Percentiles rank a stretch among this genome's conserved stretches.
phyloP scores from a whole-genome alignment of 495 filamentous ascomycete species.

The Hypoxylon trugodes region DNA sequence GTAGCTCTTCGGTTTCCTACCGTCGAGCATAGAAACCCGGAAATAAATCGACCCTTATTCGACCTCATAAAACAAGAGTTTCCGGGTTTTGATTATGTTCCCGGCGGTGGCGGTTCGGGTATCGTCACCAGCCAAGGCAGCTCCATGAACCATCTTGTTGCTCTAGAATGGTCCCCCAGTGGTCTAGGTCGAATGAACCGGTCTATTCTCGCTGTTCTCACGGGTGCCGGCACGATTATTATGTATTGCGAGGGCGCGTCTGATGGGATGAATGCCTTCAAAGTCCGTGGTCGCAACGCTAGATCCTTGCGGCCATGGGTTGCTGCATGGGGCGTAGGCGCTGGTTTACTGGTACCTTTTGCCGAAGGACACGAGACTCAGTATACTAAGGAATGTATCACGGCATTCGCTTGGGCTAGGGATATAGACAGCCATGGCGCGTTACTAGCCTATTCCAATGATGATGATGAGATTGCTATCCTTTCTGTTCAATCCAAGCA shows the following conservation, averaged over 20 bases:
- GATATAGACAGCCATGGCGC: constrained; percentile 49
- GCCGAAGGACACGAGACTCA: constrained; percentile 26
- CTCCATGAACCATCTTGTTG: constrained; percentile 57
- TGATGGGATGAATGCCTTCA: constrained; percentile 21
- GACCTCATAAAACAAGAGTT: constrained; percentile 27
- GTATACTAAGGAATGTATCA: constrained; percentile 52
- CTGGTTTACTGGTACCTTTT: constrained; percentile 53
- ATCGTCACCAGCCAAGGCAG: constrained; percentile 54
- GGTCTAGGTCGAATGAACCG: constrained; percentile 55
- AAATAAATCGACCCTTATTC: constrained; percentile 42
- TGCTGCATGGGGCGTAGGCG: constrained; percentile 55
- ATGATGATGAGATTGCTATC: constrained; percentile 52
- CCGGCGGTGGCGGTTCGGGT: constrained; percentile 54
- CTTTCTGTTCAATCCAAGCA: constrained; percentile 50
- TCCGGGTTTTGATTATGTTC: constrained; percentile 29
- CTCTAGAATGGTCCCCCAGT: constrained; percentile 55
- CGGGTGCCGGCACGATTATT: constrained; percentile 49
- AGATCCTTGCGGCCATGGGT: constrained; percentile 40
- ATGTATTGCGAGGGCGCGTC: constrained; percentile 55
- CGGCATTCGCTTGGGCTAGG: constrained; percentile 54
- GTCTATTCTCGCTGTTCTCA: constrained; percentile 53
- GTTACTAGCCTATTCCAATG: constrained; percentile 54
- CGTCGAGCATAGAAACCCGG: constrained; percentile 35
- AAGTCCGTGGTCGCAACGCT: constrained; percentile 29
- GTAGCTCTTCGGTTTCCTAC: constrained; percentile 40